Evolutionary conservation across 805 yeast genomes (phyloP), one percentile per base, ranked within the genome.

Genomic region (Wickerhamomyces chambardii): DNA sequence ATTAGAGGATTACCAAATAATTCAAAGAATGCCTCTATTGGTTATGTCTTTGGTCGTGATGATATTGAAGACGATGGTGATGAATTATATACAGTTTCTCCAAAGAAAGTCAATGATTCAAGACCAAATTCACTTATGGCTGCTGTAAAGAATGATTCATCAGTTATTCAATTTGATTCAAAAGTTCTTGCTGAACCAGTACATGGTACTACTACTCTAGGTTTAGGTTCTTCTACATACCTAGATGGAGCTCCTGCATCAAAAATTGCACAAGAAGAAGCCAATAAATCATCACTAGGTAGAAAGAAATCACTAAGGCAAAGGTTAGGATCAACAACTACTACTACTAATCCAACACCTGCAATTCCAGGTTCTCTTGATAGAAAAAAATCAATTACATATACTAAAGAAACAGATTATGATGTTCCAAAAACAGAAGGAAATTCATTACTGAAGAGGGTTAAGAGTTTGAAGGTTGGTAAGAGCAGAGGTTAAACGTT

Each of bases 161-260:
- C 69, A 16, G 68, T 82, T 17, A 66, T 72, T 15, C 75, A 76
- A 27, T 79, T 89, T 47, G 95, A 89, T 56, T 70, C 92, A 6
- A 75, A 73, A 37, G 62, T 60, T 15, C 80, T 77, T 50, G 74
- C 84, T 24, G 69, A 68, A 19, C 83, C 84, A 19, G 75, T 90
- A 15, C 95, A 90, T 55, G 98, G 98, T 15, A 73, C 75, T 32
- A 70, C 83, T 3, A 84, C 97, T 1, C 68, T 81, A 35, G 98
- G 98, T 2, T 68, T 92, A 30, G 98, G 98, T 3, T 74, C 90
- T 1, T 73, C 95, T 2, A 90, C 98, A 0, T 90, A 90, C 54
- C 55, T 90, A 41, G 96, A 92, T 56, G 98, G 98, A 26, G 92
- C 97, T 0, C 97, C 97, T 12, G 98, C 97, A 5, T 59, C 80